Evolutionary conservation across 2,329 filamentous ascomycete species (phyloP).

Genomic region (Endocalyx cinctus): DNA sequence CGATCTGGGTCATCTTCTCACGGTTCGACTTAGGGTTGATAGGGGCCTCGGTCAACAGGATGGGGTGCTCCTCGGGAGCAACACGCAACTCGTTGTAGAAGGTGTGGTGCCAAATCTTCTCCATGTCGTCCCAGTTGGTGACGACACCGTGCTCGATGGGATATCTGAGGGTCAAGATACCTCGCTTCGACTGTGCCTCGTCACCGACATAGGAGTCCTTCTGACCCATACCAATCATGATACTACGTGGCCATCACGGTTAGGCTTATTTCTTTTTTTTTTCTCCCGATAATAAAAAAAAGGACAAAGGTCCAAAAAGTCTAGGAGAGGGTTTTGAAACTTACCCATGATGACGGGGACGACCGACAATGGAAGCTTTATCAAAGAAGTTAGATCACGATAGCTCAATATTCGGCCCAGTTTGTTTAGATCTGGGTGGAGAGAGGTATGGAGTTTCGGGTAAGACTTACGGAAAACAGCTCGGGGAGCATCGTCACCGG

Average conservation of each 20-base stretch:
- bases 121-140: slow-evolving; percentile 99
- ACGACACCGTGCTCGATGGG: slow-evolving; percentile 99
- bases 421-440: slow-evolving; percentile 31
- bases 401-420: slow-evolving; percentile 11
- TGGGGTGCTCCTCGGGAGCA: slow-evolving; percentile 98
- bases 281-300: slow-evolving; percentile 8
- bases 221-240: slow-evolving; percentile 99
- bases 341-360: slow-evolving; percentile 99
- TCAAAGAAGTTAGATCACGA: slow-evolving; percentile 30
- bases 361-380: slow-evolving; percentile 96
- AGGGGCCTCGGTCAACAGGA: slow-evolving; percentile 96
- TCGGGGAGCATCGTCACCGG: slow-evolving; percentile 99
- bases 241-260: too few species aligned
- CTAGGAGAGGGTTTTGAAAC: slow-evolving; percentile 29
- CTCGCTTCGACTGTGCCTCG: slow-evolving; percentile 99
- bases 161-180: slow-evolving; percentile 99
- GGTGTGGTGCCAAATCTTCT: slow-evolving; percentile 99
- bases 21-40: slow-evolving; percentile 99
- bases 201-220: slow-evolving; percentile 99
- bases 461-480: slow-evolving; percentile 99
- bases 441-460: slow-evolving; percentile 26
- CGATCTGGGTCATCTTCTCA: slow-evolving; percentile 99
- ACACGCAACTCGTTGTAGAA: slow-evolving; percentile 99
- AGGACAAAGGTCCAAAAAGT: not conserved
- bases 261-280: slow-evolving; percentile 28